Evolutionary conservation across 176 grass and related monocot genomes (phyloP).

Genomic region (Puya raimondii): DNA sequence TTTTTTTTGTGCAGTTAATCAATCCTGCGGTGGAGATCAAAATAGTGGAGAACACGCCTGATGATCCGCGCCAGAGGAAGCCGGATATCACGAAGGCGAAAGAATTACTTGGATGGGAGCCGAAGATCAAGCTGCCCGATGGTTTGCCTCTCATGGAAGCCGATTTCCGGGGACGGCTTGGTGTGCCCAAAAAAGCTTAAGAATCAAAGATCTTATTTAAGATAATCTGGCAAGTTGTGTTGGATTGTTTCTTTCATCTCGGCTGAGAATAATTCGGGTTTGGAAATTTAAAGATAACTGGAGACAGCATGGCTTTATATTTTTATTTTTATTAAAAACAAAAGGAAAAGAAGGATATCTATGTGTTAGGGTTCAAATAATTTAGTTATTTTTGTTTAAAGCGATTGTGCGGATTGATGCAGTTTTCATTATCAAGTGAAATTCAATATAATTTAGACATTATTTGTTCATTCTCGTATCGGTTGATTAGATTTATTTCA

Average conservation of each 20-base stretch:
- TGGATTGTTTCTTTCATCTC: not conserved
- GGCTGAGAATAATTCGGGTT: not conserved
- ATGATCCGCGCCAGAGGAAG: conserved; percentile 28
- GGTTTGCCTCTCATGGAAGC: conserved; percentile 93
- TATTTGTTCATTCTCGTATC: not conserved
- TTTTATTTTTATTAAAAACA: not conserved
- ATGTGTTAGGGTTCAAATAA: not conserved
- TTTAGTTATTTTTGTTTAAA: not conserved
- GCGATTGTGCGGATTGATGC: not conserved
- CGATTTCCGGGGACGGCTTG: conserved; percentile 72
- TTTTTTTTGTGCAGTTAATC: too few species aligned
- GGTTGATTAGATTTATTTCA: not conserved
- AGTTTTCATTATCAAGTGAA: not conserved
- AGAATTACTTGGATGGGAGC: conserved; percentile 38
- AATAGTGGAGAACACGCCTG: conserved; percentile 29
- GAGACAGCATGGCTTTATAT: not conserved
- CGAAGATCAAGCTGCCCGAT: conserved; percentile 38
- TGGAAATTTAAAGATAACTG: too few species aligned
- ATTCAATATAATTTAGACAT: not conserved
- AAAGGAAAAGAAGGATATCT: not conserved
- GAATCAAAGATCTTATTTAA: not conserved
- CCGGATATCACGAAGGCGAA: conserved; percentile 31
- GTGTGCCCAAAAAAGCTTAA: conserved; percentile 47
- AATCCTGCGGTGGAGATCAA: conserved; percentile 58
- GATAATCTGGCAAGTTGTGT: not conserved